phyloP scores from a whole-genome alignment of 2,329 filamentous ascomycete species.

The Elsinoe ampelina region DNA sequence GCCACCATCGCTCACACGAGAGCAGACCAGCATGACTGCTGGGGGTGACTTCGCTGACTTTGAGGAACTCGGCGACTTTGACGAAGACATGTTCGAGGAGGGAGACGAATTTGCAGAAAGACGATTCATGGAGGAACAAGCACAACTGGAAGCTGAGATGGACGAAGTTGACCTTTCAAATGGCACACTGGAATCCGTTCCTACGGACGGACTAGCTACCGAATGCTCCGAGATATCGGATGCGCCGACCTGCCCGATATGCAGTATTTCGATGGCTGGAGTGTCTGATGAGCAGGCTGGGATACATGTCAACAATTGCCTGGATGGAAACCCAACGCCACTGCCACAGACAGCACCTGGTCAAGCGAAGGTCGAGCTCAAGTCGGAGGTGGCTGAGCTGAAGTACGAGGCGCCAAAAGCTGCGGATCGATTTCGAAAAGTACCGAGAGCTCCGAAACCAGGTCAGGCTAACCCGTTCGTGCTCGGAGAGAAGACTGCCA shows the following conservation, averaged over 20 bases:
- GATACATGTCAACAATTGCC: constrained; percentile 82
- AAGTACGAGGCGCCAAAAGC: constrained; percentile 35
- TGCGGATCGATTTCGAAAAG: constrained; percentile 49
- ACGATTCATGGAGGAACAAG: constrained; percentile 67
- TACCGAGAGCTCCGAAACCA: constrained; percentile 59
- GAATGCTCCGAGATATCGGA: constrained; percentile 16
- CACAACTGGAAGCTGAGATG: constrained; percentile 40
- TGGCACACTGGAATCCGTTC: background rate
- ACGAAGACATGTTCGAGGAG: constrained; percentile 50
- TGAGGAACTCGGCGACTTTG: constrained; percentile 47
- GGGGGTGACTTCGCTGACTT: constrained; percentile 44
- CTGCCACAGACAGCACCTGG: constrained; percentile 25
- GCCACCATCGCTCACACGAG: constrained; percentile 31
- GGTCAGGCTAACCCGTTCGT: constrained; percentile 73
- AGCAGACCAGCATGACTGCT: constrained; percentile 43
- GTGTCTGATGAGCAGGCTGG: constrained; percentile 55
- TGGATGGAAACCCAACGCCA: constrained; percentile 69
- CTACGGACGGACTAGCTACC: background rate
- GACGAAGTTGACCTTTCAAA: constrained; percentile 18
- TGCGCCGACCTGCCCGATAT: constrained; percentile 62
- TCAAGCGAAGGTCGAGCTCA: constrained; percentile 18
- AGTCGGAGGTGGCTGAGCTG: constrained; percentile 25
- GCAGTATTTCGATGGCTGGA: constrained; percentile 54
- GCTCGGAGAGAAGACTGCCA: constrained; percentile 34
- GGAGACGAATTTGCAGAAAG: constrained; percentile 44